A percentile compares a stretch with the other conserved stretches of the same genome.
Evolutionary conservation across 75 land plant species (phyloP).

Genomic region (Sequoia sempervirens): DNA sequence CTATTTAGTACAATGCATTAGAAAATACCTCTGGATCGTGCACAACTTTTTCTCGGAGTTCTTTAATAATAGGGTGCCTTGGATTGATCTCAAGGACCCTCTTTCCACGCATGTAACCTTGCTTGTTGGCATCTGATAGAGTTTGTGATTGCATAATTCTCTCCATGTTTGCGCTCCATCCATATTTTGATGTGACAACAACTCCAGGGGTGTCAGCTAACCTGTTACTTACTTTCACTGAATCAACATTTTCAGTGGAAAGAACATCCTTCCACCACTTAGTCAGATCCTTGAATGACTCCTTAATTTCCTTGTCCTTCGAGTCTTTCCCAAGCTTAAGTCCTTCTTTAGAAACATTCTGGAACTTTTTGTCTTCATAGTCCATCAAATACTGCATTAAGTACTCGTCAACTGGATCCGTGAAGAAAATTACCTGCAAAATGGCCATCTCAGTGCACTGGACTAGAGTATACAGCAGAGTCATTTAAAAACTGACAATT

Average conservation of each 20-base stretch:
- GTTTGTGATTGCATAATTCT: conserved; percentile 94
- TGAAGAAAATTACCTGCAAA: conserved; percentile 92
- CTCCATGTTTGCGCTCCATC: conserved; percentile 99
- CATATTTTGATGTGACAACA: conserved; percentile 94
- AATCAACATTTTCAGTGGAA: conserved; percentile 72
- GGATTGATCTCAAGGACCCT: conserved; percentile 97
- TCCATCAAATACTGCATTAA: conserved; percentile 97
- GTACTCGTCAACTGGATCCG: conserved; percentile 97
- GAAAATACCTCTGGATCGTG: conserved; percentile 58
- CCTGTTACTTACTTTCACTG: conserved; percentile 87
- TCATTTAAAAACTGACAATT: neutral
- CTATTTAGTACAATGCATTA: neutral
- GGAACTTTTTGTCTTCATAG: conserved; percentile 96
- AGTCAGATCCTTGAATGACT: conserved; percentile 85
- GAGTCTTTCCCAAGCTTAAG: conserved; percentile 89
- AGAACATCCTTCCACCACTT: conserved; percentile 96
- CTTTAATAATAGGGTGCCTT: conserved; percentile 93
- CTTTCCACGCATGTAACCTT: conserved; percentile 90
- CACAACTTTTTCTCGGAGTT: conserved; percentile 67
- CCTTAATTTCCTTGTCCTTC: conserved; percentile 76
- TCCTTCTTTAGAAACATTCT: conserved; percentile 97
- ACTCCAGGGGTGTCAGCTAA: conserved; percentile 88
- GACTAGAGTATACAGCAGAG: neutral
- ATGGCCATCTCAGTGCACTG: neutral
- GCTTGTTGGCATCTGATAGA: conserved; percentile 75